Percentiles rank a stretch among this genome's conserved stretches.
phyloP scores from a whole-genome alignment of 1,284 basidiomycete genomes.

The Dichomitus squalens region DNA sequence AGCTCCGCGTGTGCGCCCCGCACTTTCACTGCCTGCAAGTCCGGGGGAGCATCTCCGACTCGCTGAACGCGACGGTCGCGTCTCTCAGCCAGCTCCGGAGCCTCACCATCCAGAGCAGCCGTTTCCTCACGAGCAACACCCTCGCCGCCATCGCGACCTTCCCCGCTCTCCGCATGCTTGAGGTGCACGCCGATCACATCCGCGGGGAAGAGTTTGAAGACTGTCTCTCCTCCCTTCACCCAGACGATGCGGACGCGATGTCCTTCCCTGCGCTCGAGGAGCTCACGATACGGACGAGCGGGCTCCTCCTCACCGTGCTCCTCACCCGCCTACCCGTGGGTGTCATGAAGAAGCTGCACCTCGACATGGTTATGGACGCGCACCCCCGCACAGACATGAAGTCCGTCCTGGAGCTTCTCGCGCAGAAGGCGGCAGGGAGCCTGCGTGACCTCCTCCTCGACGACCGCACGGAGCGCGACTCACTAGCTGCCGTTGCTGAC shows the following conservation, averaged over 20 bases:
- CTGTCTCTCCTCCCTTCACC: slow-evolving; percentile 18
- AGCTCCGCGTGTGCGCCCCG: slow-evolving; percentile 1
- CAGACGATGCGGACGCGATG: background rate
- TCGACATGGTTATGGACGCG: slow-evolving; percentile 41
- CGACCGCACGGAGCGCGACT: slow-evolving; percentile 22
- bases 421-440: slow-evolving; percentile 36
- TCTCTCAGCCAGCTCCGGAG: slow-evolving; percentile 41
- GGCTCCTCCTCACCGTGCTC: slow-evolving; percentile 34
- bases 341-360: slow-evolving; percentile 41
- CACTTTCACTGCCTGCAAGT: slow-evolving; percentile 45
- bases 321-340: slow-evolving; percentile 38
- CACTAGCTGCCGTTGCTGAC: too few species aligned
- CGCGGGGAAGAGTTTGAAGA: slow-evolving; percentile 34
- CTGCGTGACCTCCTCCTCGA: slow-evolving; percentile 50
- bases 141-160: slow-evolving; percentile 46
- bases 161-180: slow-evolving; percentile 44
- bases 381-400: slow-evolving; percentile 1
- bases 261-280: slow-evolving; percentile 46
- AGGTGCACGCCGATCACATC: slow-evolving; percentile 50
- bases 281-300: slow-evolving; percentile 45
- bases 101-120: slow-evolving; percentile 47
- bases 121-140: slow-evolving; percentile 42
- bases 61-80: slow-evolving; percentile 40
- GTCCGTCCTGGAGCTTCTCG: slow-evolving; percentile 41
- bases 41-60: slow-evolving; percentile 45